Evolutionary conservation across 1,139 yeast genomes (phyloP).

Genomic region (Hemisphaericaspora subhashii): DNA sequence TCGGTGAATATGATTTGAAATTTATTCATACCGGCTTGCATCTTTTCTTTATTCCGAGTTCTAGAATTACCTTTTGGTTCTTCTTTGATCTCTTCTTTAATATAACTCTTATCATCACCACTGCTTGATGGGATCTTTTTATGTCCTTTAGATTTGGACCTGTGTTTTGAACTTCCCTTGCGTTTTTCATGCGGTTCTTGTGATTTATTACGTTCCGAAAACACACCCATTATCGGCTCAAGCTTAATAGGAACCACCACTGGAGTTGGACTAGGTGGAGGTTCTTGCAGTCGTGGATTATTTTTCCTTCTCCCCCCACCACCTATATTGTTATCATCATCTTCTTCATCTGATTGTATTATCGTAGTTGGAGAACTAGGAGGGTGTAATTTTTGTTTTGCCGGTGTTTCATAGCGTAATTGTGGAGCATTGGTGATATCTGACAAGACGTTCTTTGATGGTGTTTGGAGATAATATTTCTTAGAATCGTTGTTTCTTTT

Average conservation of each 20-base stretch:
- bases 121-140: no score
- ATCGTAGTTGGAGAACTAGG: slow-evolving; percentile 37
- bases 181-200: neutral
- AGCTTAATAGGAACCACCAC: slow-evolving; percentile 13
- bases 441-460: slow-evolving; percentile 30
- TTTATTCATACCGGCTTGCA: slow-evolving; percentile 50
- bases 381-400: slow-evolving; percentile 20
- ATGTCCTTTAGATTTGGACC: neutral
- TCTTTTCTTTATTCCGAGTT: slow-evolving; percentile 30
- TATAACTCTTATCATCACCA: no score
- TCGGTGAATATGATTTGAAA: slow-evolving; percentile 57
- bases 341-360: slow-evolving; percentile 13
- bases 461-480: slow-evolving; percentile 27
- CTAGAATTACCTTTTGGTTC: no score
- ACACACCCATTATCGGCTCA: slow-evolving; percentile 46
- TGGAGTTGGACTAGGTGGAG: slow-evolving; percentile 35
- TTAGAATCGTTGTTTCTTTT: slow-evolving; percentile 1
- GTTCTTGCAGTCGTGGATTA: no score
- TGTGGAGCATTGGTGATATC: slow-evolving; percentile 27
- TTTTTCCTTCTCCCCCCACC: no score
- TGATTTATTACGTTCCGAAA: slow-evolving; percentile 26
- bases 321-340: slow-evolving; percentile 6
- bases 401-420: slow-evolving; percentile 26
- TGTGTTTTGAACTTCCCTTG: slow-evolving; percentile 7
- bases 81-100: no score